Conservation (phyloP, 108 stramenopile genomes). For the Discostella pseudostelligera region DNA sequence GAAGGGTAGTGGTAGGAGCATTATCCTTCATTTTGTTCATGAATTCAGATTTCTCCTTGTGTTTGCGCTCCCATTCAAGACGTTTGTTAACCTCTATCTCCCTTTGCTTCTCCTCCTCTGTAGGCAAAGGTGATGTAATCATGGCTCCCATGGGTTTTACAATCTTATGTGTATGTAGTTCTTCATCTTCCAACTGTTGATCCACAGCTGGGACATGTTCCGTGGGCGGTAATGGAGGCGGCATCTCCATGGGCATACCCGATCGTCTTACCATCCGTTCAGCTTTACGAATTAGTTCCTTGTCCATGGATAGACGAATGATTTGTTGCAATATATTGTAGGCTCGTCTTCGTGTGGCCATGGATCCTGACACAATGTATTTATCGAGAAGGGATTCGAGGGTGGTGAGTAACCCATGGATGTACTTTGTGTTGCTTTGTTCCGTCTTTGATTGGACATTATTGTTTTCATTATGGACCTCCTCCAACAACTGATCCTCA, state of each 20-base stretch:
- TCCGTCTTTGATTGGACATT: not conserved
- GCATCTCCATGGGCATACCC: conserved; percentile 55
- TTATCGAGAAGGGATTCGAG: conserved; percentile 57
- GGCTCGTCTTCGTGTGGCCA: conserved; percentile 42
- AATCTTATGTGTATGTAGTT: not conserved
- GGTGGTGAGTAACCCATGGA: conserved; percentile 59
- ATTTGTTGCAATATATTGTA: conserved; percentile 70
- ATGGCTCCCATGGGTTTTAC: conserved; percentile 27
- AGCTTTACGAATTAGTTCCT: conserved; percentile 34
- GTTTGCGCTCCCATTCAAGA: conserved; percentile 58
- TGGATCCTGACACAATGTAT: conserved; percentile 52
- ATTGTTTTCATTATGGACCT: not conserved
- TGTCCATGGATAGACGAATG: conserved; percentile 46
- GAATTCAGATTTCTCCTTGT: conserved; percentile 7
- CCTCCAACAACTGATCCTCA: too few species aligned
- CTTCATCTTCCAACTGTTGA: not conserved
- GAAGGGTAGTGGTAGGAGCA: conserved; percentile 51
- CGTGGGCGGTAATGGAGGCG: conserved; percentile 12
- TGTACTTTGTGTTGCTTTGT: conserved; percentile 49
- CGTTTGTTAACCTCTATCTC: conserved; percentile 44
- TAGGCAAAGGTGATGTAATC: conserved; percentile 8
- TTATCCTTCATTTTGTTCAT: conserved; percentile 10
- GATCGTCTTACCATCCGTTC: conserved; percentile 60
- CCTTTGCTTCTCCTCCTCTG: conserved; percentile 37
- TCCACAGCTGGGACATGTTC: conserved; percentile 35